Base-by-base conservation (phyloP, 2,329 filamentous ascomycete genomes). In the Corinectria fuckeliana region DNA sequence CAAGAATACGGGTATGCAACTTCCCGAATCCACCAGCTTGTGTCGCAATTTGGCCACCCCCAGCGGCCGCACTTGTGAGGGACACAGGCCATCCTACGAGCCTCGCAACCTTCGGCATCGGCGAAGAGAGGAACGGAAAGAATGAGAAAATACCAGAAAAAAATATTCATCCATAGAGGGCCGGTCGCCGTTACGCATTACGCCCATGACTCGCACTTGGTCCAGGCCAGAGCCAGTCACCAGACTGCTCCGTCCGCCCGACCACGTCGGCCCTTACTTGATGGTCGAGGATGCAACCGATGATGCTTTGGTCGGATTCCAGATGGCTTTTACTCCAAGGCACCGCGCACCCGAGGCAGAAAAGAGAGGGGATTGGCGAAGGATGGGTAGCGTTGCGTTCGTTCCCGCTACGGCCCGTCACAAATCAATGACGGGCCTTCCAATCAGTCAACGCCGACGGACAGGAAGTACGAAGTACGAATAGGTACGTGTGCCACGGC, bases 11-110 rank as follows among this genome's bases (percentile, higher is more conserved):
- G 45, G 10, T 51, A 68, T 57, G 56, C 56, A 61, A 47, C 41
- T 53, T 62, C 54, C 30, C 44, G 58, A 45, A 45, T 14, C 25
- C 42, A 45, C 41, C 5, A 14, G 41, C 23, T 39, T 16, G 20
- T n/a, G 45, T 53, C 41, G 54, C 54, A 51, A 57, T 50, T 50
- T 42, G 49, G 25, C 39, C 21, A 8, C 18, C 50, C 42, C 50
- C 56, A 50, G 60, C 56, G 57, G 54, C 60, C 47, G 51, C 56
- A 50, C 56, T 58, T 58, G n/a, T n/a, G 64, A 58, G 60, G 63
- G 54, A 69, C 67, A 69, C 67, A 69, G 67, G 67, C 67, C 67
- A 69, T 28, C 58, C 38, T 65, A 59, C 65, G 65, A 68, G 63
- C 67, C 65, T 69, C 50, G 59, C 58, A 58, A 38, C 59, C 39